phyloP scores from a whole-genome alignment of 225 moss, liverwort and hornwort species.

The Sphagnum tenellum region DNA sequence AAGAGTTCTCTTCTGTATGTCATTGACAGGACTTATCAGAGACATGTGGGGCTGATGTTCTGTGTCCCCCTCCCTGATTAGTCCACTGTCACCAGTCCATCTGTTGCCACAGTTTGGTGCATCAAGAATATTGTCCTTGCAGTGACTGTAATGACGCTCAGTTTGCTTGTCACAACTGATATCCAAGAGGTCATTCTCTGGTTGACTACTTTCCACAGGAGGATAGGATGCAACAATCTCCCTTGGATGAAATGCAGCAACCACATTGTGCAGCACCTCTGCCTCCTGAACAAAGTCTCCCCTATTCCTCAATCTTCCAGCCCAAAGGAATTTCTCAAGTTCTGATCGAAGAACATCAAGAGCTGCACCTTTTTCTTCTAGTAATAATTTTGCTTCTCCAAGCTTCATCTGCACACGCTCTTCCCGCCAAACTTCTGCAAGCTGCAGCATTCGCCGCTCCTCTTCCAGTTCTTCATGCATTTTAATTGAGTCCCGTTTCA shows the following conservation, averaged over 20 bases:
- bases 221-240: conserved; percentile 21
- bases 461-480: conserved; percentile 90
- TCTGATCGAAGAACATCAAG: conserved; percentile 47
- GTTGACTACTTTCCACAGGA: conserved; percentile 20
- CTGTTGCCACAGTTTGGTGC: conserved; percentile 3
- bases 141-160: conserved; percentile 17
- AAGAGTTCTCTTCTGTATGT: conserved; percentile 6
- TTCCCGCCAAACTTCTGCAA: conserved; percentile 98
- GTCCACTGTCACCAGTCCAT: conserved; percentile 10
- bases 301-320: conserved; percentile 14
- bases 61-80: conserved; percentile 1
- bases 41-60: background rate
- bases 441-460: conserved; percentile 91
- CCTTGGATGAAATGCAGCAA: conserved; percentile 20
- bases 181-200: conserved; percentile 42
- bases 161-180: conserved; percentile 13
- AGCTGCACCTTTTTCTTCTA: conserved; percentile 60
- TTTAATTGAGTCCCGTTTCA: conserved; percentile 75
- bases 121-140: conserved; percentile 33
- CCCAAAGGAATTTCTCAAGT: conserved; percentile 58
- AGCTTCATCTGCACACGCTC: conserved; percentile 97
- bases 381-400: conserved; percentile 63
- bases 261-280: conserved; percentile 34
- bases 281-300: conserved; percentile 33
- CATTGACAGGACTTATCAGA: background rate